Percentiles rank a stretch among this genome's conserved stretches.
These are phyloP conservation scores for Spironucleus salmonicida DNA, from an alignment of 208 protist genomes.

Conservation along the genomic window DNA sequence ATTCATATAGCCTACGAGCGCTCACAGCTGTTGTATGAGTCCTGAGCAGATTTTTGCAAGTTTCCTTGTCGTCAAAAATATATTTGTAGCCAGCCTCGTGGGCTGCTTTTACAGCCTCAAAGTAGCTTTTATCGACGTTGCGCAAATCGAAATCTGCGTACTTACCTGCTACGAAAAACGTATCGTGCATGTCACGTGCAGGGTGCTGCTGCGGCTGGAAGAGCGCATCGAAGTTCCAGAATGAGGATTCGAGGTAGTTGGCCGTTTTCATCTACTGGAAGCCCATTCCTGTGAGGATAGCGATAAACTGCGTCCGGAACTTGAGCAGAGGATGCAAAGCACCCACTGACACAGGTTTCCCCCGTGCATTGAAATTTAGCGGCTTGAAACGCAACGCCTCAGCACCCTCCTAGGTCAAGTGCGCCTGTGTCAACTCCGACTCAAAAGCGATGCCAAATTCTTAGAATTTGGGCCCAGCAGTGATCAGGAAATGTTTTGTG, in stretches of 20 bases:
- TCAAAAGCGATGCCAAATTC: neutral
- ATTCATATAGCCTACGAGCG: slow-evolving; percentile 75
- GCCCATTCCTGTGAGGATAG: slow-evolving; percentile 94
- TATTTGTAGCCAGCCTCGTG: slow-evolving; percentile 72
- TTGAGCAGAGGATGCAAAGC: slow-evolving; percentile 80
- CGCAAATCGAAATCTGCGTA: neutral
- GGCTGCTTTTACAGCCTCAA: slow-evolving; percentile 67
- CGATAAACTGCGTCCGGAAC: slow-evolving; percentile 84
- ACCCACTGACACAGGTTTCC: neutral
- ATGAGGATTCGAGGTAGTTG: slow-evolving; percentile 90
- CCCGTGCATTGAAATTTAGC: slow-evolving; percentile 16
- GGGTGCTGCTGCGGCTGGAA: slow-evolving; percentile 99
- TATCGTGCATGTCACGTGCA: slow-evolving; percentile 96
- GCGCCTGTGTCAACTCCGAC: neutral
- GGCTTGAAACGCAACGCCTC: slow-evolving; percentile 14
- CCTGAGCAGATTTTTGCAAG: slow-evolving; percentile 86
- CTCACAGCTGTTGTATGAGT: slow-evolving; percentile 99
- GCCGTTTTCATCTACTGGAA: slow-evolving; percentile 99
- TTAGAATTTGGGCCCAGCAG: neutral
- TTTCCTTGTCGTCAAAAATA: slow-evolving; percentile 73
- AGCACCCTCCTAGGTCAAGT: neutral
- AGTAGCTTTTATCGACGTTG: slow-evolving; percentile 48
- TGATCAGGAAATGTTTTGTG: neutral
- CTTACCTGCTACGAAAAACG: slow-evolving; percentile 83
- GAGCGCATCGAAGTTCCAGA: slow-evolving; percentile 99